These are phyloP conservation scores for Circinella umbellata DNA, from an alignment of 371 early-diverging fungal genomes.

Conservation along the genomic window DNA sequence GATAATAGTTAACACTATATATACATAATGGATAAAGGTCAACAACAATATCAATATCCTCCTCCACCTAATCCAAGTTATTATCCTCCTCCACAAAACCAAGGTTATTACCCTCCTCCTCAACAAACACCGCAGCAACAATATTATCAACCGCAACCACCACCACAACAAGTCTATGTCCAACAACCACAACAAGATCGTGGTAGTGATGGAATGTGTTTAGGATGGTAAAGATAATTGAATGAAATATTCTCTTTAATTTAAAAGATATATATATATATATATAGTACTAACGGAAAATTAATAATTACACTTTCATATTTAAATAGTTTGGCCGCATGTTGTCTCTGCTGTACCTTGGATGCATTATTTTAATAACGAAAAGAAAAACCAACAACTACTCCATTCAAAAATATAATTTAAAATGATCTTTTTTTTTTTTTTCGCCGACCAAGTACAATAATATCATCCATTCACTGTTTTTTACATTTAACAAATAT, in stretches of 20 bases:
- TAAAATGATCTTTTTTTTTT: not conserved
- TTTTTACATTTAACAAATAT: not conserved
- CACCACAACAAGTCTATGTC: constrained; percentile 15
- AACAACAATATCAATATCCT: constrained; percentile 11
- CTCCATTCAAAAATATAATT: too few species aligned
- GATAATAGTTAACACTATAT: not conserved
- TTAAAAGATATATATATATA: too few species aligned
- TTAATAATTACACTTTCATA: not conserved
- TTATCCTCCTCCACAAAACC: constrained; percentile 22
- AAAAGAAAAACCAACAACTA: too few species aligned
- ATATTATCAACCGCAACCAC: constrained; percentile 20
- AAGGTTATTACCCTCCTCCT: constrained; percentile 7
- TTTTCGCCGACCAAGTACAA: not conserved
- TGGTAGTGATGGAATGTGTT: constrained; percentile 35
- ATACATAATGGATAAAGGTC: constrained; percentile 14
- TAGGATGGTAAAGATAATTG: constrained; percentile 40
- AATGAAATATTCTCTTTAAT: too few species aligned
- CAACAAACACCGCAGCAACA: constrained; percentile 9
- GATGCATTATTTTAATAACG: constrained; percentile 31
- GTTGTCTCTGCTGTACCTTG: constrained; percentile 51
- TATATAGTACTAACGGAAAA: not conserved
- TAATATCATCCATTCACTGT: not conserved
- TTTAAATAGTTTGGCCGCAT: constrained; percentile 35
- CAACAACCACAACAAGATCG: constrained; percentile 21
- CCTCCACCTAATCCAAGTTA: constrained; percentile 24